Base-by-base conservation (phyloP, 805 yeast genomes). In the Nakazawaea molendinolei region DNA sequence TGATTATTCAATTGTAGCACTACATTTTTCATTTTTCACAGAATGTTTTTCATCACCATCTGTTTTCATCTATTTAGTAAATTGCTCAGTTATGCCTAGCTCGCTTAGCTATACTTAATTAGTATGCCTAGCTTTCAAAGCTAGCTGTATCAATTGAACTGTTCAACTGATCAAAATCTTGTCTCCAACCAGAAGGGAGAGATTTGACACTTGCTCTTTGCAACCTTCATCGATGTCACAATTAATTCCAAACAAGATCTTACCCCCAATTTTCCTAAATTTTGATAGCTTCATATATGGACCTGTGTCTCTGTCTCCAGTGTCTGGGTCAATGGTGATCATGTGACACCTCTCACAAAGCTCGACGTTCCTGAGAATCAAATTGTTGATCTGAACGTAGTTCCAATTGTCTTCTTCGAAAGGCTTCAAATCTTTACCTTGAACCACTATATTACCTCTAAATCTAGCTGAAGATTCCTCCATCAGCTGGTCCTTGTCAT, bases 341-440 rank as follows among this genome's bases (percentile, higher is more conserved):
- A 67, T 65, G 34, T 61, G 63, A 42, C 73, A 67, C 26, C 73
- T 45, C 16, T 61, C 55, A 40, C 73, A 67, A 21, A 48, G 30
- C 41, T 51, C 33, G 46, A 63, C 16, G 40, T 47, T 45, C 37
- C 36, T 30, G 34, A 53, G 33, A 2, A 23, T 26, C n/a, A 45
- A 14, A 10, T 35, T 34, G 13, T 31, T 40, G 5, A 57, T 39
- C 9, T 8, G 21, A 0, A 61, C 29, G 4, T 25, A 20, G 3
- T 33, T 17, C 71, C 70, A 66, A 1, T 33, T 19, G 33, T 67
- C 71, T 34, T 67, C 73, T 8, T 38, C 53, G 48, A 55, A 67
- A 3, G 67, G 56, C 14, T 21, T 28, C 2, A 38, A 28, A 6
- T 50, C 45, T 2, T 36, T 28, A 2, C 53, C 50, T n/a, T 39